Percentiles rank a stretch among this genome's conserved stretches.
phyloP scores from a whole-genome alignment of 768 basidiomycete genomes.

The Rhizopogon vinicolor region DNA sequence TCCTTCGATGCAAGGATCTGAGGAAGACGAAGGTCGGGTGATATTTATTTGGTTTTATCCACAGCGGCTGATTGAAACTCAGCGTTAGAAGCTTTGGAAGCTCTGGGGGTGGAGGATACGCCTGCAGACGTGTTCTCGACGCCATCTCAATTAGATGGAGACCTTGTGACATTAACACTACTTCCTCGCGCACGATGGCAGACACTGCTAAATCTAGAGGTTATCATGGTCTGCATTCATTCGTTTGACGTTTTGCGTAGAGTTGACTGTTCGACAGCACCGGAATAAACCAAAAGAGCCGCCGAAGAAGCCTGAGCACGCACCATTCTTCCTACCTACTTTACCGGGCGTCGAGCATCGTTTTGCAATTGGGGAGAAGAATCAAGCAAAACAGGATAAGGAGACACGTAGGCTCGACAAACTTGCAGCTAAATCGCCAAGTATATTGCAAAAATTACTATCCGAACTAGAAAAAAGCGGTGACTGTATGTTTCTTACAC shows the following conservation, averaged over 20 bases:
- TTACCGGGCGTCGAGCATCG: conserved; percentile 82
- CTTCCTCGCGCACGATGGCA: conserved; percentile 95
- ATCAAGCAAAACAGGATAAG: conserved; percentile 33
- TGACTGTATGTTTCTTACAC: conserved; percentile 54
- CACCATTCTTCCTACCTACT: conserved; percentile 96
- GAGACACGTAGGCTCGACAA: conserved; percentile 51
- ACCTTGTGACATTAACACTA: conserved; percentile 89
- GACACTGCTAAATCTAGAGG: conserved; percentile 92
- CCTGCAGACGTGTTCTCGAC: conserved; percentile 71
- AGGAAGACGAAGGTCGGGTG: conserved; percentile 72
- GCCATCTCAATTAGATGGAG: conserved; percentile 84
- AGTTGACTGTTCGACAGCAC: conserved; percentile 45
- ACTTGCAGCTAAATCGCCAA: conserved; percentile 46
- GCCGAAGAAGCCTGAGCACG: conserved; percentile 91
- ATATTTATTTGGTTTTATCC: background rate
- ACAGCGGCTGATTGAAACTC: conserved; percentile 7
- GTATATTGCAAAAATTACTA: conserved; percentile 69
- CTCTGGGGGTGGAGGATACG: conserved; percentile 56
- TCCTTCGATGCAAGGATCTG: conserved; percentile 79
- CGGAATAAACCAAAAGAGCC: conserved; percentile 96
- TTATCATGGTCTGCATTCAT: conserved; percentile 65
- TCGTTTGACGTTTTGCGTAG: background rate
- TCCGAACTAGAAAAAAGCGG: conserved; percentile 48
- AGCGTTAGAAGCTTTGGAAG: conserved; percentile 74
- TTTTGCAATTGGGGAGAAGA: conserved; percentile 55